Evolutionary conservation across 345 rosid genomes (phyloP).

Genomic region (Melaleuca quinquenervia): DNA sequence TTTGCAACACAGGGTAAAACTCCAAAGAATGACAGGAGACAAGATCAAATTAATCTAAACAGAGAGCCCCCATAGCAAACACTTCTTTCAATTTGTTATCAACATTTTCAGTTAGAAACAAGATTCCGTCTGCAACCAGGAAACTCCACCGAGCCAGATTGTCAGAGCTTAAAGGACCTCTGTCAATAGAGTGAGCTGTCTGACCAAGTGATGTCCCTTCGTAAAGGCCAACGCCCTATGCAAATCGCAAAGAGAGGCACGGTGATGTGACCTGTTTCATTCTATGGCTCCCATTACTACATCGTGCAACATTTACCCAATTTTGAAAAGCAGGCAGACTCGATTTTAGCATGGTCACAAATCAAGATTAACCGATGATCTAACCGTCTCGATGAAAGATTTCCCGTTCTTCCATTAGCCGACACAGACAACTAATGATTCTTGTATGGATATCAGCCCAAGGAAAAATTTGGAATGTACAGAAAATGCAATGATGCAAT

Average conservation of each 20-base stretch:
- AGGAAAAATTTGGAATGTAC: neutral
- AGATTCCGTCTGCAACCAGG: neutral
- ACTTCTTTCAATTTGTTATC: neutral
- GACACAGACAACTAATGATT: neutral
- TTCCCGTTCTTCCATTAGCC: neutral
- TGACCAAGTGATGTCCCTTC: neutral
- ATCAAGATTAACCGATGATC: neutral
- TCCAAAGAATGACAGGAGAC: neutral
- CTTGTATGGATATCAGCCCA: neutral
- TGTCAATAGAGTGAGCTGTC: neutral
- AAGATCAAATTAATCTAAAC: neutral
- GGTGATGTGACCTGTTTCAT: neutral
- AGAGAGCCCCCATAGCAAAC: neutral
- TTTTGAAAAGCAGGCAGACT: neutral
- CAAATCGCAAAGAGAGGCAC: neutral
- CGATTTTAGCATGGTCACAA: neutral
- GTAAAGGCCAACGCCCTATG: neutral
- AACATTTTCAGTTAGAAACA: neutral
- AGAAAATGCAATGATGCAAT: neutral
- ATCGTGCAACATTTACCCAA: neutral
- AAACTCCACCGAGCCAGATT: neutral
- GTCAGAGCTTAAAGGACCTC: neutral
- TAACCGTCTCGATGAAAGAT: neutral
- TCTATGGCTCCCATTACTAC: neutral
- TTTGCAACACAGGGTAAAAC: neutral